Base-by-base conservation (phyloP, 2,329 filamentous ascomycete species). In the Macrophomina pseudophaseolina region DNA sequence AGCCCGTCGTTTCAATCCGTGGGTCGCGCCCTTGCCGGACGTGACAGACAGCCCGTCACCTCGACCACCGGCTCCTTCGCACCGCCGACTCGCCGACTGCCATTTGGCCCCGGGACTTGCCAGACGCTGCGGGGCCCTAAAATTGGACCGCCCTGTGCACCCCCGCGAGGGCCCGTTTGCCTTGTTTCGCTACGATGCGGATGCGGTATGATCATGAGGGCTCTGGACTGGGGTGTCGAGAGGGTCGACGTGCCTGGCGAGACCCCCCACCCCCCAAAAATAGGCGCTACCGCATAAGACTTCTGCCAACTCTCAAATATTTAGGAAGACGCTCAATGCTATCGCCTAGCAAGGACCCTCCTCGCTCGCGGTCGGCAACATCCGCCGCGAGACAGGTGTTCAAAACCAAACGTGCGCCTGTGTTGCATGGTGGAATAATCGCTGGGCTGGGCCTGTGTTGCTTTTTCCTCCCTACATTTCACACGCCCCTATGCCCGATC, bases 101-200 rank as follows among this genome's bases (percentile, higher is more conserved):
- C 9, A 40, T 48, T 49, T 49, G 58, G 58, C 58, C 42, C 58
- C 58, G 58, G 58, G 58, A 62, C 58, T 62, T 62, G 58, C 58
- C 58, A 62, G 16, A 12, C n/a, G 42, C 32, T 33, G 58, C 30
- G 28, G 40, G 42, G 38, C 58, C 38, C 54, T 49, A 62, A 62
- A 62, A 49, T 62, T 62, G 58, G 58, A 35, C 42, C 16, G 44
- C 42, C 42, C 46, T 62, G 58, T 59, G 40, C 35, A 28, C 40
- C 42, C 54, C 35, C 35, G 53, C 53, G 53, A 58, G 53, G 53
- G 53, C 40, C 56, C 56, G 56, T 60, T 58, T 60, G 40, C 56
- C 56, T 60, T 33, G 56, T 60, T 48, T 60, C 56, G 56, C 38
- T 58, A 28, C 53, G 35, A 44, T 44, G 53, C 38, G 38, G 35